These are phyloP conservation scores for Macrophomina pseudophaseolina DNA, from an alignment of 2,329 filamentous ascomycete genomes.

Conservation along the genomic window DNA sequence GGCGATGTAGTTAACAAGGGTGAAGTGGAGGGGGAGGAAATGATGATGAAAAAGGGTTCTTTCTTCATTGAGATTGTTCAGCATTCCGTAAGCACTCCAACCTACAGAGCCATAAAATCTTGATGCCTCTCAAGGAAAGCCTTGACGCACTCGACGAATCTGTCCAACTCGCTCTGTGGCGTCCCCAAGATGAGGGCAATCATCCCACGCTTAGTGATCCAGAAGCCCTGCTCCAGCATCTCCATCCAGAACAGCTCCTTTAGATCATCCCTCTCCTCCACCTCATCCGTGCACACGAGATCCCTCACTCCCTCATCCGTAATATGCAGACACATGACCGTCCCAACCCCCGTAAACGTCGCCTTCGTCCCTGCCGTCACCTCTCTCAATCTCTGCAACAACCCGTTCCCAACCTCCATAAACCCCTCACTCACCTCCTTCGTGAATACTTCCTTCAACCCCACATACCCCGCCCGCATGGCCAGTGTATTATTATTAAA, in stretches of 20 bases:
- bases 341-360: conserved; percentile 44
- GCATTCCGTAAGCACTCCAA: too few relatives aligned
- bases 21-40: too few relatives aligned
- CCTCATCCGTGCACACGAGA: conserved; percentile 34
- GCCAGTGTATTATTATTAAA: conserved; percentile 71
- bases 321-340: conserved; percentile 46
- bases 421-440: conserved; percentile 37
- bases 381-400: conserved; percentile 36
- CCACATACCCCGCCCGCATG: conserved; percentile 61
- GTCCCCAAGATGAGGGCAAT: conserved; percentile 44
- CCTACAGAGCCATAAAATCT: not conserved
- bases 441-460: conserved; percentile 44
- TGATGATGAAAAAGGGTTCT: too few relatives aligned
- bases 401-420: conserved; percentile 39
- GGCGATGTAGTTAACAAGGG: too few relatives aligned
- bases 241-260: conserved; percentile 44
- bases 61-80: too few relatives aligned
- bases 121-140: conserved; percentile 34
- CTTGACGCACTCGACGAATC: conserved; percentile 36
- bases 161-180: conserved; percentile 40
- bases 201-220: conserved; percentile 42
- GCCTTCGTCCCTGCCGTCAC: conserved; percentile 41
- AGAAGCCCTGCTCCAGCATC: conserved; percentile 45
- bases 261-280: conserved; percentile 38
- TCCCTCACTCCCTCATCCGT: conserved; percentile 37